Percentiles rank a stretch among this genome's conserved stretches.
These are phyloP conservation scores for Fraxinus cuspidata DNA, from an alignment of 257 asterid genomes.

Conservation along the genomic window DNA sequence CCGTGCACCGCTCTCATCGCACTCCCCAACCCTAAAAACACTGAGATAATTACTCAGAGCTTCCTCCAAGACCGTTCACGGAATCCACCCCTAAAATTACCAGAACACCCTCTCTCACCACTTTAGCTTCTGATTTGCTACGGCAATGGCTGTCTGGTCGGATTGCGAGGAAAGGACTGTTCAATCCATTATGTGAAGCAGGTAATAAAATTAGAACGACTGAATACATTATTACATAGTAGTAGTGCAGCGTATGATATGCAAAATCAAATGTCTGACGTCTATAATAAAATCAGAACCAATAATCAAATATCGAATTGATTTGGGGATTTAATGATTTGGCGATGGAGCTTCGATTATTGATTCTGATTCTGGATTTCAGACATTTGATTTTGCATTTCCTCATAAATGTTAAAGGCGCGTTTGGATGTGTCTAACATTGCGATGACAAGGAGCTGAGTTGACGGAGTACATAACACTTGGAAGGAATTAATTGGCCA, in stretches of 20 bases:
- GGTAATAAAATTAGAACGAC: conserved; percentile 15
- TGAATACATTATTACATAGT: background rate
- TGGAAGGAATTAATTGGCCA: no score
- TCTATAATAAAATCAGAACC: no score
- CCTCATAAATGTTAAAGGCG: no score
- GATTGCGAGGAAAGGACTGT: conserved; percentile 43
- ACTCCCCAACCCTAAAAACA: conserved; percentile 27
- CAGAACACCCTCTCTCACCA: conserved; percentile 58
- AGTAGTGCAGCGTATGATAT: background rate
- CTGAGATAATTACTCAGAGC: conserved; percentile 41
- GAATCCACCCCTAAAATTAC: conserved; percentile 30
- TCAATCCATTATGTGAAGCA: conserved; percentile 17
- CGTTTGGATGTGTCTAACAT: no score
- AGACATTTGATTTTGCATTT: no score
- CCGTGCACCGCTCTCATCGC: conserved; percentile 40
- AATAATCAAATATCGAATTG: no score
- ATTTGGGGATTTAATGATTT: no score
- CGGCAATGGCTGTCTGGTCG: conserved; percentile 34
- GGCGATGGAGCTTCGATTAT: no score
- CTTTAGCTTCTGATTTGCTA: conserved; percentile 35
- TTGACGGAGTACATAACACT: no score
- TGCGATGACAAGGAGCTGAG: no score
- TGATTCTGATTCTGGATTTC: no score
- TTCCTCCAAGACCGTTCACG: conserved; percentile 51
- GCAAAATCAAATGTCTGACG: background rate